phyloP scores from a whole-genome alignment of 1,284 basidiomycete species.

The Trichosporon sp. region DNA sequence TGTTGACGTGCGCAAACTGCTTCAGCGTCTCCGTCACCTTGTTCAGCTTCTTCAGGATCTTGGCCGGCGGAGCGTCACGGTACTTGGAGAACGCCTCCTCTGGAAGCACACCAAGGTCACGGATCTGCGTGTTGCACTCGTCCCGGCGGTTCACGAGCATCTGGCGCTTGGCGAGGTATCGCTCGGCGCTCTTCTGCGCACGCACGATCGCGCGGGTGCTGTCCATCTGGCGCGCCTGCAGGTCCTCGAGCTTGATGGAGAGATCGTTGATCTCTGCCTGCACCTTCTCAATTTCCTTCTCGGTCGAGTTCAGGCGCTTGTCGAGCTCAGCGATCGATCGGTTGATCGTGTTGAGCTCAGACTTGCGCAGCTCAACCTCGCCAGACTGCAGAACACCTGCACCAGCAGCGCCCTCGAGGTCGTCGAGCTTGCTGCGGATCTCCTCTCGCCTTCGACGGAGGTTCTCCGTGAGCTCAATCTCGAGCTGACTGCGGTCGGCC shows the following conservation, averaged over 20 bases:
- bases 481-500: conserved; percentile 72
- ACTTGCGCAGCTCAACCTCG: conserved; percentile 68
- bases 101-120: conserved; percentile 92
- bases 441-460: conserved; percentile 77
- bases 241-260: conserved; percentile 69
- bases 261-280: conserved; percentile 68
- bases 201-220: conserved; percentile 80
- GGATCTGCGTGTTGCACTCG: conserved; percentile 89
- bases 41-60: conserved; percentile 86
- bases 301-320: conserved; percentile 39
- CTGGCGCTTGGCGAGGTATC: conserved; percentile 88
- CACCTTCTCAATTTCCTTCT: conserved; percentile 64
- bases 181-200: conserved; percentile 92
- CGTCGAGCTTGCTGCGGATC: conserved; percentile 73
- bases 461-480: conserved; percentile 92
- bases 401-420: conserved; percentile 67
- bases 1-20: conserved; percentile 97
- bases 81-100: conserved; percentile 98
- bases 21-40: conserved; percentile 88
- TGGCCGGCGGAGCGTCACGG: conserved; percentile 75
- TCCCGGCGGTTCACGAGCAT: conserved; percentile 82
- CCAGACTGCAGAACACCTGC: conserved; percentile 62
- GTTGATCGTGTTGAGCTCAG: conserved; percentile 70
- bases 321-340: conserved; percentile 66
- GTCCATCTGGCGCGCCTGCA: conserved; percentile 79